phyloP scores from a whole-genome alignment of 192 early-diverging fungal species.

The Paraglomus brasilianum region DNA sequence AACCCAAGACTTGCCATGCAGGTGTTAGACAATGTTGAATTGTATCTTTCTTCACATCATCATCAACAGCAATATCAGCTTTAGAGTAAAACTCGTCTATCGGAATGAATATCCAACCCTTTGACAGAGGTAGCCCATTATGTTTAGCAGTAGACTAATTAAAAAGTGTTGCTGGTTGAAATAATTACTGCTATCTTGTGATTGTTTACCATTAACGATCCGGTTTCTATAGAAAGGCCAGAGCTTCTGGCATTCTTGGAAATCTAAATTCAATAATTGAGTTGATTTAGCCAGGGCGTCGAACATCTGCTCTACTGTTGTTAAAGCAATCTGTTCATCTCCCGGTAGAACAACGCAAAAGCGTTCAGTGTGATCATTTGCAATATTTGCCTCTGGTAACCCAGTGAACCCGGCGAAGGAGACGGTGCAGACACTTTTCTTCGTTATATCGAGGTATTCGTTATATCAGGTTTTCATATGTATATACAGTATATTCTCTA shows the following conservation, averaged over 20 bases:
- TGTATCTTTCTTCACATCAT: constrained; percentile 11
- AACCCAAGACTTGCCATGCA: neutral
- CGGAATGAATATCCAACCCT: constrained; percentile 16
- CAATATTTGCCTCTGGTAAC: neutral
- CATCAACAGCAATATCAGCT: constrained; percentile 3
- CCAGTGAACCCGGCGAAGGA: too few relatives aligned
- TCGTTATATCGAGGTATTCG: too few relatives aligned
- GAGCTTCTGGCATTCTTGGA: neutral
- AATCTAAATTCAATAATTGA: neutral
- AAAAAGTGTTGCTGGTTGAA: neutral
- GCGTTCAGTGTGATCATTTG: neutral
- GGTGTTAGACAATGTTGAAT: constrained; percentile 9
- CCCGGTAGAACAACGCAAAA: constrained; percentile 12
- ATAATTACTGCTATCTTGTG: neutral
- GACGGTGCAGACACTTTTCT: too few relatives aligned
- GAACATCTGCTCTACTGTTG: neutral
- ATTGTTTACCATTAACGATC: constrained; percentile 1
- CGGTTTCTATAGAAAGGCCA: constrained; percentile 9
- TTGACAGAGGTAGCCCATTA: constrained; percentile 6
- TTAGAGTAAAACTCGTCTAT: constrained; percentile 23
- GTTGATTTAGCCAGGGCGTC: neutral
- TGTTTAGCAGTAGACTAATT: neutral
- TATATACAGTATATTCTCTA: too few relatives aligned
- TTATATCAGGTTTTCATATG: too few relatives aligned
- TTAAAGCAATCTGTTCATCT: constrained; percentile 20